A percentile compares a stretch with the other conserved stretches of the same genome.
Evolutionary conservation across 768 basidiomycete genomes (phyloP).

Genomic region (Rhizopogon vesiculosus): DNA sequence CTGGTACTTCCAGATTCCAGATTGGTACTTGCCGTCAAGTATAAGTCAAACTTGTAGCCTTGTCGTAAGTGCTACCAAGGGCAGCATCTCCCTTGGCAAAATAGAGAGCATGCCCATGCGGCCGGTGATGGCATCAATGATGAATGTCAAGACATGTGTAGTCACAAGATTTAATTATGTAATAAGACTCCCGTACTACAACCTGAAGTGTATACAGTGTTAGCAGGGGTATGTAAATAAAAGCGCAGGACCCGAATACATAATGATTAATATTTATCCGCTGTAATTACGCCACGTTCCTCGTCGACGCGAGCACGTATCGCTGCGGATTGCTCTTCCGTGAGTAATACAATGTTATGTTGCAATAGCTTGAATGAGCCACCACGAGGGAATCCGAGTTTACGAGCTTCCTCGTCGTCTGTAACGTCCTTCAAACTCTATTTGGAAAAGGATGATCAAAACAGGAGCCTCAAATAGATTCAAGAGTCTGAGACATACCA

Average conservation of each 20-base stretch:
- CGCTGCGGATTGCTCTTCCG: constrained; percentile 34
- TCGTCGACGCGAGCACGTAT: constrained; percentile 16
- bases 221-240: too few species aligned
- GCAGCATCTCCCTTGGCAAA: too few species aligned
- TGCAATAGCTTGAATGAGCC: constrained; percentile 44
- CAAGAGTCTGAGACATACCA: constrained; percentile 42
- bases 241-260: neutral
- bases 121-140: too few species aligned
- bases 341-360: constrained; percentile 41
- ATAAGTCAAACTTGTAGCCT: too few species aligned
- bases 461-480: neutral
- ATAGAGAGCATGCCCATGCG: too few species aligned
- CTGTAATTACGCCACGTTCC: neutral
- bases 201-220: too few species aligned
- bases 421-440: constrained; percentile 51
- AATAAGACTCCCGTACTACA: too few species aligned
- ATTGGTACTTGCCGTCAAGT: too few species aligned
- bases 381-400: constrained; percentile 43
- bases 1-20: too few species aligned
- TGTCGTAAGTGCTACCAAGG: too few species aligned
- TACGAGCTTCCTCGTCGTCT: constrained; percentile 48
- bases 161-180: too few species aligned
- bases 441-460: neutral
- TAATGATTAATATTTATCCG: neutral
- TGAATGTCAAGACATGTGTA: too few species aligned